Base-by-base conservation (phyloP, 2,329 filamentous ascomycete genomes). In the Cylindrodendrum hubeiense region DNA sequence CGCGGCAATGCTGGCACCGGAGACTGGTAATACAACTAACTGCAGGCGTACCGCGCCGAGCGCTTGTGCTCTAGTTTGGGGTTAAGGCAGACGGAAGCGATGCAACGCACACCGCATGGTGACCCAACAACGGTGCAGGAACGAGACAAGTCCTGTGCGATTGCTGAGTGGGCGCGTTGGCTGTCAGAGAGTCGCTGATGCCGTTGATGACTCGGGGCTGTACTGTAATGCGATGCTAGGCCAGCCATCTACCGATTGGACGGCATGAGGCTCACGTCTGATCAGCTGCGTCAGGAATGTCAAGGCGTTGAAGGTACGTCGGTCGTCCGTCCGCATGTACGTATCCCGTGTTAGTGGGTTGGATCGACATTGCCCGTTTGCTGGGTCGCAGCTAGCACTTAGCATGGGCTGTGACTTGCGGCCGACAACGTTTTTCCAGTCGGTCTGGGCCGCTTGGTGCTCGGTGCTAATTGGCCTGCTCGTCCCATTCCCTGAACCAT, bases 321-420 rank as follows among this genome's bases (percentile, higher is more conserved):
- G 15, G 37, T n/a, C 17, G 8, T 39, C 37, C 37, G 7, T n/a
- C 37, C 17, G 37, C 37, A 39, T 39, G 37, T 43, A 60, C 34
- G 51, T 49, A 56, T 44, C 60, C 52, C 52, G 33, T 67, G 58
- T 67, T 69, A 62, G 33, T 59, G 49, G 64, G 46, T 62, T 55
- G 43, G 70, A 73, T 73, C 68, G 61, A 70, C 71, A 58, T 55
- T 54, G 59, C 59, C 37, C 54, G 60, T 65, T 71, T 68, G 61
- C 61, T 58, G 61, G 61, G 61, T 60, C 54, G 49, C 44, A 58
- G 53, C 63, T 70, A 65, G 28, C 24, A 39, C 55, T 59, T 59
- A 58, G 54, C 33, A 49, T 59, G 53, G 58, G 63, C 61, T 65
- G 61, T 28, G 60, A 65, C 56, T 56, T 66, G 66, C 67, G 66